Evolutionary conservation across 495 filamentous ascomycete species (phyloP).

Genomic region (Aspergillus incahuasiensis): DNA sequence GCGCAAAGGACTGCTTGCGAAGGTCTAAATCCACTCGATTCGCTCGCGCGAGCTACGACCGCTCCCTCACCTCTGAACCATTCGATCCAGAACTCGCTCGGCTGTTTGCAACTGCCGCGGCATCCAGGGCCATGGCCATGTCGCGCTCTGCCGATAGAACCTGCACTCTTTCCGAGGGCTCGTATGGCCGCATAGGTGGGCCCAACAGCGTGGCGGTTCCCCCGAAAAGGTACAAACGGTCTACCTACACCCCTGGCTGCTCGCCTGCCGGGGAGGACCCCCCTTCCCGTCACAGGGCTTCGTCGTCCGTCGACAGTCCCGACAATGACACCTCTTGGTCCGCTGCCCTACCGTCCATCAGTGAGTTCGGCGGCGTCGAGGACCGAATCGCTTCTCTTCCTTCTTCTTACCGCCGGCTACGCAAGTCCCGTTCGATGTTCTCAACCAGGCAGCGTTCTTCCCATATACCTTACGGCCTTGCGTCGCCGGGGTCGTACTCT

Average conservation of each 20-base stretch:
- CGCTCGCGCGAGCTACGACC: constrained; percentile 35
- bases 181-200: constrained; percentile 31
- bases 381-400: constrained; percentile 60
- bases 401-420: constrained; percentile 70
- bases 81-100: constrained; percentile 53
- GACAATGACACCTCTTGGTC: constrained; percentile 12
- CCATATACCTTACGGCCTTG: constrained; percentile 18
- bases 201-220: constrained; percentile 39
- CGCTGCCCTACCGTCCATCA: constrained; percentile 31
- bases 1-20: constrained; percentile 43
- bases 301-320: not conserved
- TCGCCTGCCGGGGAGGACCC: not conserved
- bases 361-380: constrained; percentile 44
- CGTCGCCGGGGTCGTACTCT: constrained; percentile 16
- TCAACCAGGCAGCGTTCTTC: constrained; percentile 44
- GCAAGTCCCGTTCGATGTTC: constrained; percentile 71
- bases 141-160: constrained; percentile 48
- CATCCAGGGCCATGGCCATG: constrained; percentile 68
- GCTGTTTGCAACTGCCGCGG: constrained; percentile 62
- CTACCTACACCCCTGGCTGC: not conserved
- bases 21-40: constrained; percentile 63
- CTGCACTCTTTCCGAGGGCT: constrained; percentile 25
- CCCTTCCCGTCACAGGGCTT: not conserved
- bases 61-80: constrained; percentile 29
- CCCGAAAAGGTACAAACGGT: constrained; percentile 20